Conservation (phyloP, 805 yeast species). For the Metschnikowia lochheadii region DNA sequence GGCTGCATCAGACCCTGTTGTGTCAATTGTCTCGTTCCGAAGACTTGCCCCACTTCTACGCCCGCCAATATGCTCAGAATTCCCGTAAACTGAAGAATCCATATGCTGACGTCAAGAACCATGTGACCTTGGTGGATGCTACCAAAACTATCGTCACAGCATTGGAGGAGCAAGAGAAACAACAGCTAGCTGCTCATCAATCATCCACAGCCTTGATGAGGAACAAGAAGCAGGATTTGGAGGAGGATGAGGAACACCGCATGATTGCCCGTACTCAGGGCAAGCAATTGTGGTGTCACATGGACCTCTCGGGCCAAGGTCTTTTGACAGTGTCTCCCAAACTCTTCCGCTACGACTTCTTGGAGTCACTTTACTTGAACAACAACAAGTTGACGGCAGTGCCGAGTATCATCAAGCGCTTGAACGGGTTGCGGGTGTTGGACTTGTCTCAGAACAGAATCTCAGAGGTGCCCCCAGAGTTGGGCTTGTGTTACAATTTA, state of each 20-base stretch:
- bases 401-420: constrained; percentile 64
- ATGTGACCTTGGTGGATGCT: constrained; percentile 38
- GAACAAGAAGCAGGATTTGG: constrained; percentile 46
- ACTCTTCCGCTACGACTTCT: constrained; percentile 74
- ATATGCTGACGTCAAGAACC: constrained; percentile 32
- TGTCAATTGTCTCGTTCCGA: constrained; percentile 65
- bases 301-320: constrained; percentile 90
- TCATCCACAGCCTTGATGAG: constrained; percentile 32
- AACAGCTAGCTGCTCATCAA: constrained; percentile 32
- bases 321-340: constrained; percentile 65
- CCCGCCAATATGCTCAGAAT: constrained; percentile 73
- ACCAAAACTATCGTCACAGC: constrained; percentile 35
- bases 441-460: constrained; percentile 81
- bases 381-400: constrained; percentile 71
- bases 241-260: constrained; percentile 63
- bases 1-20: constrained; percentile 79
- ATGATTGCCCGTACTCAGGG: constrained; percentile 56
- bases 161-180: constrained; percentile 37
- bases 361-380: constrained; percentile 81
- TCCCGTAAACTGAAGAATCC: constrained; percentile 47
- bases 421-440: constrained; percentile 71
- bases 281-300: constrained; percentile 88
- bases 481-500: constrained; percentile 78
- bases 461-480: constrained; percentile 70
- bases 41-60: constrained; percentile 73